These are phyloP conservation scores for Cryptosporidium bovis DNA, from an alignment of 169 alveolate species.

Conservation along the genomic window DNA sequence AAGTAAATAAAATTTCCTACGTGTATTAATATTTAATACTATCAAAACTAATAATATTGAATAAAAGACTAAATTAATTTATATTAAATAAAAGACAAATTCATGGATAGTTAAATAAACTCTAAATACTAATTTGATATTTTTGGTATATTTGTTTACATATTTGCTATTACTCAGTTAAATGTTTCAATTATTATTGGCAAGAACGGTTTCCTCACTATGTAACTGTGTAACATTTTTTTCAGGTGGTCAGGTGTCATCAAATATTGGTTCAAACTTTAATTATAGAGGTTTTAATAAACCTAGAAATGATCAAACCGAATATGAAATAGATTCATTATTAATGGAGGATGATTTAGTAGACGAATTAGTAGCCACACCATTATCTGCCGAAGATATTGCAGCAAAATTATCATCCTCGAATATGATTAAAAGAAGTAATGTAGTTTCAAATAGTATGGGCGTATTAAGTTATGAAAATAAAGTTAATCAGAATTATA, in stretches of 20 bases:
- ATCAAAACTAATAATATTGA: not conserved
- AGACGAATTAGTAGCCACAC: conserved; percentile 68
- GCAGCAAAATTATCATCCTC: conserved; percentile 65
- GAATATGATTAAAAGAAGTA: not conserved
- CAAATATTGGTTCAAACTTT: conserved; percentile 4
- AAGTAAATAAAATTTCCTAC: no score
- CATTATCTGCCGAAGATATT: conserved; percentile 70
- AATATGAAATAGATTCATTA: conserved; percentile 63
- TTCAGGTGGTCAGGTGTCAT: conserved; percentile 45
- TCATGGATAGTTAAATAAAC: no score
- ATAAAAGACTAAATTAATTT: not conserved
- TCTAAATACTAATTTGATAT: no score
- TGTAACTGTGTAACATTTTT: conserved; percentile 70
- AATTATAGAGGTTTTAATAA: conserved; percentile 67
- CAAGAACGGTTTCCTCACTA: conserved; percentile 70
- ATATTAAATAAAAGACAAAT: no score
- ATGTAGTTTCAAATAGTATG: not conserved
- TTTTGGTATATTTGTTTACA: not conserved
- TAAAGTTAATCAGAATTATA: not conserved
- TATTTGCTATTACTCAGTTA: not conserved
- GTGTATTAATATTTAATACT: no score
- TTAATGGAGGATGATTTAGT: conserved; percentile 68
- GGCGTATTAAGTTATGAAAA: not conserved
- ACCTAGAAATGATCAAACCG: conserved; percentile 55
- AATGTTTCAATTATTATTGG: conserved; percentile 61